Evolutionary conservation across 148 eudicot genomes (phyloP), one percentile per base, ranked within the genome.

Genomic region (Rhododendron vialii): DNA sequence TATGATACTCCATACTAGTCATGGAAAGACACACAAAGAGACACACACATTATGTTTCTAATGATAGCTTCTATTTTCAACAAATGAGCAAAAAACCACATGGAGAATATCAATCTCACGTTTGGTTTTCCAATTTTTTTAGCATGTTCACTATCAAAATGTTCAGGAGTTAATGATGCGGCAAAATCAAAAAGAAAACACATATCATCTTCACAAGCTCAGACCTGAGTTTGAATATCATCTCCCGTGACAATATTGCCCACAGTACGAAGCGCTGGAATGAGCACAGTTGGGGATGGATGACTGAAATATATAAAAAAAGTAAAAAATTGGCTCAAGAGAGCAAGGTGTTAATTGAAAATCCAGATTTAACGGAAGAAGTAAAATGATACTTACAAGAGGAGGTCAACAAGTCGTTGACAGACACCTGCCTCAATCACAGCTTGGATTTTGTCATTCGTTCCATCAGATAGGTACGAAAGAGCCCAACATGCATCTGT

Each of bases 401-500:
- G 94, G 83, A 95, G 96, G 89, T 94, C 95, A 87, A 95, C 94
- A 86, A 95, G 92, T 84, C 98, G 90, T 65, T 78, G 91, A 86
- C 98, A 93, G 69, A 95, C 95, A 85, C 92, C 92, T 38, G 98
- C 93, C 55, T 95, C 95, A 84, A 95, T 92, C 78, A 95, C 98
- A 86, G 96, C 93, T 91, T 95, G 98, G 86, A 95, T 95, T 89
- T 94, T 94, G 89, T 94, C 96, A 84, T 94, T 95, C 57, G 98
- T 92, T 74, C 98, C 98, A 89, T 94, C 96, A 78, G 98, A 93
- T 4, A 95, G 91, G 84, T 95, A 95, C n/a, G 98, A 95, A 51
- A 95, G 93, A 63, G 98, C 96, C 98, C 98, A 95, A 88, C 98
- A 95, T 30, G 98, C 94, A 91, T 95, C 96, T 20, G 96, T 95